Evolutionary conservation across 1,139 yeast genomes (phyloP).

Genomic region (Debaryomyces fabryi): DNA sequence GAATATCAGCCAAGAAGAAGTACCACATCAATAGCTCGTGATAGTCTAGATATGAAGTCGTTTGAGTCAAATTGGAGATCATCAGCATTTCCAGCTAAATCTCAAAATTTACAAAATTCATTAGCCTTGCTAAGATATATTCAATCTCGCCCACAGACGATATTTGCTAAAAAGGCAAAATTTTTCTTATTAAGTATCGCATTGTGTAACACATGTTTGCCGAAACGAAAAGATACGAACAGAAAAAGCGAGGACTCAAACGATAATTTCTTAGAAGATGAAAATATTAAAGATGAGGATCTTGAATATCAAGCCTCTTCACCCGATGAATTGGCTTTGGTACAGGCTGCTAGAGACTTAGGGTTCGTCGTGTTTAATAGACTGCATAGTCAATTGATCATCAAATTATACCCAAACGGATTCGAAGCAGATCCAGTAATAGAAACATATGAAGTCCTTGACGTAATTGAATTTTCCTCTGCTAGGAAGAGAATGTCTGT

Average conservation of each 20-base stretch:
- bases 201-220: slow-evolving; percentile 87
- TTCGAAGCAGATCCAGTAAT: slow-evolving; percentile 62
- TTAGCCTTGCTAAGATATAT: slow-evolving; percentile 67
- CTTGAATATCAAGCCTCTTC: slow-evolving; percentile 90
- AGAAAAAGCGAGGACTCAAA: slow-evolving; percentile 10
- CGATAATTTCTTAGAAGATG: slow-evolving; percentile 14
- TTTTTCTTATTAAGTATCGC: slow-evolving; percentile 83
- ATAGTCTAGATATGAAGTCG: slow-evolving; percentile 30
- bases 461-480: slow-evolving; percentile 83
- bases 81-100: slow-evolving; percentile 39
- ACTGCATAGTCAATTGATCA: slow-evolving; percentile 56
- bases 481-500: slow-evolving; percentile 93
- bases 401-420: slow-evolving; percentile 85
- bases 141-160: slow-evolving; percentile 68
- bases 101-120: slow-evolving; percentile 33
- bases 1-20: slow-evolving; percentile 24
- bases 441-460: slow-evolving; percentile 74
- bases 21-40: slow-evolving; percentile 36
- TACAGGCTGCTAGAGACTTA: slow-evolving; percentile 91
- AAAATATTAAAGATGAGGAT: slow-evolving; percentile 40
- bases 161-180: slow-evolving; percentile 72
- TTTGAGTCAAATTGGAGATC: slow-evolving; percentile 37
- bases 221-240: slow-evolving; percentile 41
- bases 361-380: slow-evolving; percentile 82
- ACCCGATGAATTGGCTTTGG: slow-evolving; percentile 93